Evolutionary conservation across 1,284 basidiomycete species (phyloP).

Genomic region (Albatrellus sp.): DNA sequence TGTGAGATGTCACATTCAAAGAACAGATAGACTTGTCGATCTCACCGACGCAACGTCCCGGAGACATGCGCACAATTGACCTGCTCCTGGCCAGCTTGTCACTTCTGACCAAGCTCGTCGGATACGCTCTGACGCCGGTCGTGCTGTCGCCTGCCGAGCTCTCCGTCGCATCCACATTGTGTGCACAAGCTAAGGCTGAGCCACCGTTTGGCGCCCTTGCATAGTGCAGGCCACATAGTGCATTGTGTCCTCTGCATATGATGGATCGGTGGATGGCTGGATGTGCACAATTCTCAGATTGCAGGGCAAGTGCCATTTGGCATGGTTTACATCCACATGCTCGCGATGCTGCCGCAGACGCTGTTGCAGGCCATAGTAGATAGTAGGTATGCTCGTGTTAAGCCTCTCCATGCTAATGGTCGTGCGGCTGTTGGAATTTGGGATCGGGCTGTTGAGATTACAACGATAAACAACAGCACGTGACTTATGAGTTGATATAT

Average conservation of each 20-base stretch:
- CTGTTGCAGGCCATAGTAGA: constrained; percentile 31
- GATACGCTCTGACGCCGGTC: constrained; percentile 38
- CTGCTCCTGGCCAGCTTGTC: constrained; percentile 48
- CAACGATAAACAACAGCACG: no score
- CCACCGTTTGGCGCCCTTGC: constrained; percentile 59
- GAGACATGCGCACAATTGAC: constrained; percentile 52
- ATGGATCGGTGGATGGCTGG: constrained; percentile 1
- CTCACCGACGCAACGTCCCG: no score
- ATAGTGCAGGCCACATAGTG: constrained; percentile 57
- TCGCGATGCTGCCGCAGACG: constrained; percentile 39
- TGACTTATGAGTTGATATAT: no score
- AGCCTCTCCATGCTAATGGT: constrained; percentile 32
- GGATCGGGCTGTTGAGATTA: no score
- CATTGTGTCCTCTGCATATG: constrained; percentile 13
- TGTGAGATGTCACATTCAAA: no score
- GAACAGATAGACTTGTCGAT: no score
- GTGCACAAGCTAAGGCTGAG: constrained; percentile 34
- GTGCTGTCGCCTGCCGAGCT: no score
- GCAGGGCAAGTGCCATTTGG: constrained; percentile 52
- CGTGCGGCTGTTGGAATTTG: no score
- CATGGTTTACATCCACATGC: constrained; percentile 44
- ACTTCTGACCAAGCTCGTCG: constrained; percentile 41
- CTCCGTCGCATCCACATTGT: no score
- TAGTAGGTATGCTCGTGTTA: constrained; percentile 19
- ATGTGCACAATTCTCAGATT: constrained; percentile 31